These are phyloP conservation scores for Epichloe uncinata DNA, from an alignment of 2,329 filamentous ascomycete species.

Conservation along the genomic window DNA sequence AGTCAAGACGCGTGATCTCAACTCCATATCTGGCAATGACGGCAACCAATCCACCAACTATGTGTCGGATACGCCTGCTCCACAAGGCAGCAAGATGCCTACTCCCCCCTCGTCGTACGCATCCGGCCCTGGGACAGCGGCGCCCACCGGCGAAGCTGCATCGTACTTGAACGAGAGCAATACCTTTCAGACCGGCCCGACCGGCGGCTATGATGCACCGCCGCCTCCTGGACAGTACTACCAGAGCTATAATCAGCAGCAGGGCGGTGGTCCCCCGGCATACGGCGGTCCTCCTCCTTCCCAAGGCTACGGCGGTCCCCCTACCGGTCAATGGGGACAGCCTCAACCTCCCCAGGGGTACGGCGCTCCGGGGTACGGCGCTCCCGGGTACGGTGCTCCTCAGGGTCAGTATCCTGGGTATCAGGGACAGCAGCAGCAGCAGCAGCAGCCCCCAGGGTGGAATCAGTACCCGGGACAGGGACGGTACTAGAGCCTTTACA, in stretches of 20 bases:
- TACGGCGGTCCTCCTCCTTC: constrained; percentile 11
- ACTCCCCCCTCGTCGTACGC: constrained; percentile 19
- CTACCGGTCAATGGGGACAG: constrained; percentile 9
- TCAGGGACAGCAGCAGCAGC: constrained; percentile 9
- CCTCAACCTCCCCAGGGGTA: constrained; percentile 8
- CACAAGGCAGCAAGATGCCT: constrained; percentile 17
- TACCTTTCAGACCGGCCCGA: constrained; percentile 11
- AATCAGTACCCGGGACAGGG: constrained; percentile 25
- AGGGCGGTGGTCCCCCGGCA: constrained; percentile 1
- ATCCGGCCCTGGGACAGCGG: constrained; percentile 10
- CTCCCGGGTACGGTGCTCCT: constrained; percentile 11
- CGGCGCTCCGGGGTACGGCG: constrained; percentile 12
- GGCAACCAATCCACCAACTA: constrained; percentile 24
- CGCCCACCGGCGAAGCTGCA: constrained; percentile 22
- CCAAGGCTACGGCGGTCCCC: constrained; percentile 11
- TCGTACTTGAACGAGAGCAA: constrained; percentile 13
- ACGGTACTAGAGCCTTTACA: constrained; percentile 7
- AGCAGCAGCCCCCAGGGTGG: constrained; percentile 18
- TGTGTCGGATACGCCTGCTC: constrained; percentile 26
- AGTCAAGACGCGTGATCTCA: constrained; percentile 44
- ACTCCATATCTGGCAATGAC: constrained; percentile 38
- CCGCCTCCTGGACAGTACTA: constrained; percentile 19
- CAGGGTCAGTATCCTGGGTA: constrained; percentile 13
- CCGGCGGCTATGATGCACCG: constrained; percentile 17
- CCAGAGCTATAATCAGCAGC: constrained; percentile 20